Percentiles rank a stretch among this genome's conserved stretches.
These are phyloP conservation scores for Adansonia digitata DNA, from an alignment of 345 rosid species.

Conservation along the genomic window DNA sequence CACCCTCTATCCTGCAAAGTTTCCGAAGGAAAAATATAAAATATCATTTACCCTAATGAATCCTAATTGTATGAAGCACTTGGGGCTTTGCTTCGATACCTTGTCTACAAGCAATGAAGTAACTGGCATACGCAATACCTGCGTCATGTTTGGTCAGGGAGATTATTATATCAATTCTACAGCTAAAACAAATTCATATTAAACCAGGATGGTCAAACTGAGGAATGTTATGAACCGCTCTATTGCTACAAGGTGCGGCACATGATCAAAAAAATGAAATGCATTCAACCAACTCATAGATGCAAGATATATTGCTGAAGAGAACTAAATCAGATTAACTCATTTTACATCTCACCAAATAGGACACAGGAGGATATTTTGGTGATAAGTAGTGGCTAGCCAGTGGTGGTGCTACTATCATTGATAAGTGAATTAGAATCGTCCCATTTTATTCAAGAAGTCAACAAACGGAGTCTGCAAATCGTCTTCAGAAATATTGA, in stretches of 20 bases:
- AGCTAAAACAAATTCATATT: neutral
- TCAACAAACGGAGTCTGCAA: constrained; percentile 67
- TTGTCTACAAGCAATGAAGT: constrained; percentile 58
- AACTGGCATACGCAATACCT: constrained; percentile 94
- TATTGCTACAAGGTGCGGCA: neutral
- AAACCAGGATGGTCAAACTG: constrained; percentile 5
- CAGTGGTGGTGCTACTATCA: neutral
- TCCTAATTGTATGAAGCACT: neutral
- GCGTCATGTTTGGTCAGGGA: constrained; percentile 11
- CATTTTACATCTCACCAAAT: neutral
- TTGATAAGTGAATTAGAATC: neutral
- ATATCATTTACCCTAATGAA: neutral
- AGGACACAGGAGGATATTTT: neutral
- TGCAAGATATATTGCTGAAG: neutral
- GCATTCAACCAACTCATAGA: neutral
- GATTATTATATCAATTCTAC: neutral
- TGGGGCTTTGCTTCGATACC: constrained; percentile 39
- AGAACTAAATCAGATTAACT: neutral
- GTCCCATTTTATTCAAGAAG: constrained; percentile 61
- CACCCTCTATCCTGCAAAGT: constrained; percentile 46
- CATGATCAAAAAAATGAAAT: neutral
- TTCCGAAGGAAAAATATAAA: constrained; percentile 11
- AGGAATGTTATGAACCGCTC: neutral
- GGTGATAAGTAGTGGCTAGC: neutral
- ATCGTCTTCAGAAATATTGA: constrained; percentile 52